Conservation (phyloP, 164 flowering plant species). For the Aristolochia contorta region DNA sequence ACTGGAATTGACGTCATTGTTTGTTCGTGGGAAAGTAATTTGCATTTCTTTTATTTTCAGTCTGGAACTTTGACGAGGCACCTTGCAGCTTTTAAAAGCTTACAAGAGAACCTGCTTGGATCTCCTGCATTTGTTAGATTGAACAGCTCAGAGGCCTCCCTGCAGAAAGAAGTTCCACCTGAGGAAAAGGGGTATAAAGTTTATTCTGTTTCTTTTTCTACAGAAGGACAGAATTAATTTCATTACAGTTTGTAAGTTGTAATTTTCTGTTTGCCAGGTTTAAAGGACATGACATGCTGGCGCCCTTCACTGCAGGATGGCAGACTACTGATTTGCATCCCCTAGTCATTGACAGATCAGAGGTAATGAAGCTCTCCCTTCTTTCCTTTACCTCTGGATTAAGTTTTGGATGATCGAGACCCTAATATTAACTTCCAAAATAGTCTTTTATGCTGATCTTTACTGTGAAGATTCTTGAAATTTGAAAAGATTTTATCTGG, state of each 20-base stretch:
- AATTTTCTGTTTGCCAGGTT: conserved; percentile 29
- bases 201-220: neutral
- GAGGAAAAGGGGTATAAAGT: conserved; percentile 13
- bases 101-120: conserved; percentile 18
- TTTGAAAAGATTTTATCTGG: neutral
- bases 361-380: conserved; percentile 36
- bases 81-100: conserved; percentile 25
- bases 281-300: conserved; percentile 95
- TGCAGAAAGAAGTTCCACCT: conserved; percentile 24
- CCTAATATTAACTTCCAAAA: too few species aligned
- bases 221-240: too few species aligned
- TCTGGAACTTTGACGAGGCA: conserved; percentile 14
- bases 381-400: neutral
- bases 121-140: conserved; percentile 22
- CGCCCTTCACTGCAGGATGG: conserved; percentile 98
- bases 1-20: too few species aligned
- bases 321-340: conserved; percentile 68
- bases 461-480: too few species aligned
- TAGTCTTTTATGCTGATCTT: too few species aligned
- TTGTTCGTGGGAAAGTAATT: too few species aligned
- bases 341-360: conserved; percentile 72
- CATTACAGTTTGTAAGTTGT: too few species aligned
- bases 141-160: conserved; percentile 35
- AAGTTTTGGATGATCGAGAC: too few species aligned
- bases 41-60: conserved; percentile 3